Evolutionary conservation across 2,329 filamentous ascomycete species (phyloP), one percentile per base, ranked within the genome.

Genomic region (Ophiocordyceps camponoti-leonardi): DNA sequence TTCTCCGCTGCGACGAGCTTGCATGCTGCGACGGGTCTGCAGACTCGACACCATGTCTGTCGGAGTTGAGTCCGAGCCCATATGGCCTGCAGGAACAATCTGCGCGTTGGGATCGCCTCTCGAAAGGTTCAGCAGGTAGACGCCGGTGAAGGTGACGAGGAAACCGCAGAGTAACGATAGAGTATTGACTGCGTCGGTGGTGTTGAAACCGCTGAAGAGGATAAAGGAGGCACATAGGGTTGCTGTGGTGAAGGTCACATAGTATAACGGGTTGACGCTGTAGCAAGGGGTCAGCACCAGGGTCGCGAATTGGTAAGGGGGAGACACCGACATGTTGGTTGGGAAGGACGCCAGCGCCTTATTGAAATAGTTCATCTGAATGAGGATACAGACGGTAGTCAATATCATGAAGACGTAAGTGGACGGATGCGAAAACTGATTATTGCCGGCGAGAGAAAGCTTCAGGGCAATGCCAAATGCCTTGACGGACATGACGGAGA

Each of bases 341-440:
- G 86, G 90, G 66, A 96, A 98, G 57, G 93, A 87, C 63, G 86
- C 93, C 49, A 98, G 69, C 8, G 92, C 92, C 66, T 98, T 98
- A 72, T 98, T 98, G 67, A 98, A 94, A 65, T 98, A 98, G 65
- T 98, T 98, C 92, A 98, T 96, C 71, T 98, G 92, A 10, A 88
- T 95, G 53, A 98, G 64, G 59, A 98, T 96, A 69, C 92, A 98
- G 51, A 95, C 86, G 3, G 74, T 72, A 0, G 88, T 92, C 52
- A 96, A 77, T 52, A 98, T 95, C 64, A 90, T 81, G 62, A 98
- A 98, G 51, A 95, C 88, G 56, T 98, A 98, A 48, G 93, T 98
- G 44, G 87, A 94, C 2, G 93, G 86, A 55, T 94, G 86, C 6
- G 77, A 79, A 63, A 98, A 95, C 63, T 98, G 92, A 65, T 98